Evolutionary conservation across 1,284 basidiomycete genomes (phyloP).

Genomic region (Volvariella surrecta): DNA sequence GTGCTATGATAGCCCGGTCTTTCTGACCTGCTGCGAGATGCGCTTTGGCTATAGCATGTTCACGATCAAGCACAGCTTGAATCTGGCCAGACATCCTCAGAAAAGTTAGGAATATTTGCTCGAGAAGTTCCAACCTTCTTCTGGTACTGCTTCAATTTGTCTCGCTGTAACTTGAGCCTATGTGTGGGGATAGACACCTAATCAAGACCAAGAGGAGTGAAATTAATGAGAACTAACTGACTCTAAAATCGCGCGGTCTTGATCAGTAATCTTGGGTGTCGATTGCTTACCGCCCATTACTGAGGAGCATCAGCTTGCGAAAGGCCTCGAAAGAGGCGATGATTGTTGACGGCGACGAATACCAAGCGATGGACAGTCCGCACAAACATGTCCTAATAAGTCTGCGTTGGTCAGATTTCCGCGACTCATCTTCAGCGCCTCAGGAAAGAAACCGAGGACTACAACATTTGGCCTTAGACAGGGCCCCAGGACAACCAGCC

Average conservation of each 20-base stretch:
- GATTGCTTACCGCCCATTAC: constrained; percentile 71
- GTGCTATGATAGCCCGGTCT: constrained; percentile 78
- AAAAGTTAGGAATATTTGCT: neutral
- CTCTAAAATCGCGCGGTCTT: constrained; percentile 94
- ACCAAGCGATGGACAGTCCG: too few relatives aligned
- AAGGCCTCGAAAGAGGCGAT: too few relatives aligned
- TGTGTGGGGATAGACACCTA: too few relatives aligned
- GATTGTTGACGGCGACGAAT: too few relatives aligned
- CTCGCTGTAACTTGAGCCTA: constrained; percentile 89
- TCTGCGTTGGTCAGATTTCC: neutral
- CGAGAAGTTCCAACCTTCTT: constrained; percentile 53
- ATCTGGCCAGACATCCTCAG: constrained; percentile 45
- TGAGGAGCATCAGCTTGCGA: constrained; percentile 3
- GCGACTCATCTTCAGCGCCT: neutral
- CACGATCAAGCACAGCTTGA: constrained; percentile 78
- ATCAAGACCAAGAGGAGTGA: neutral
- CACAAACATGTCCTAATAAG: too few relatives aligned
- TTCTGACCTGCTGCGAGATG: constrained; percentile 80
- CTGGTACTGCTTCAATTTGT: constrained; percentile 94
- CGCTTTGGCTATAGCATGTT: constrained; percentile 83
- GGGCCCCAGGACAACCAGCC: too few relatives aligned
- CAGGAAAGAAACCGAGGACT: neutral
- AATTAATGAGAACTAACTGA: constrained; percentile 32
- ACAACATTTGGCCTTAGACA: neutral
- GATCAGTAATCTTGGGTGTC: constrained; percentile 82